Evolutionary conservation across 1,139 yeast species (phyloP).

Genomic region (Lodderomyces orthopsilosis): DNA sequence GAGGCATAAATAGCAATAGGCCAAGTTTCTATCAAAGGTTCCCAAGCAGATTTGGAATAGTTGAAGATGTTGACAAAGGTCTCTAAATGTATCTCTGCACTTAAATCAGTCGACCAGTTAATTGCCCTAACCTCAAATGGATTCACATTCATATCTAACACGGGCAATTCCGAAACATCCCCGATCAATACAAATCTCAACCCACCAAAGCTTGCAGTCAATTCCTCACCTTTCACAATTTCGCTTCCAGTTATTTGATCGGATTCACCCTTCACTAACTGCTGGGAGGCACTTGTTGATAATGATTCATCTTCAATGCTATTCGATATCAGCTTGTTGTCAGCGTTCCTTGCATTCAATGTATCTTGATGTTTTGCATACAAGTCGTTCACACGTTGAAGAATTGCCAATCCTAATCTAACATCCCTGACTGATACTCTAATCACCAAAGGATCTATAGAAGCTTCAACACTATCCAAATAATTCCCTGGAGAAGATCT

Average conservation of each 20-base stretch:
- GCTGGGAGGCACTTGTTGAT: not conserved
- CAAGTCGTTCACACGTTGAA: conserved; percentile 67
- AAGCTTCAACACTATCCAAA: conserved; percentile 63
- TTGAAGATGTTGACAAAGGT: conserved; percentile 79
- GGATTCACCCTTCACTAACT: conserved; percentile 10
- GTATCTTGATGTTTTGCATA: conserved; percentile 31
- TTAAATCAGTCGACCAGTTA: conserved; percentile 89
- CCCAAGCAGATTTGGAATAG: conserved; percentile 94
- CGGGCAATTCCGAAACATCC: conserved; percentile 90
- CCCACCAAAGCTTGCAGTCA: conserved; percentile 75
- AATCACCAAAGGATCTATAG: conserved; percentile 77
- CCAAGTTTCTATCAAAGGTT: conserved; percentile 89
- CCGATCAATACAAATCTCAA: conserved; percentile 85
- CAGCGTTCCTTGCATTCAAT: not conserved
- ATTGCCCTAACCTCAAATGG: conserved; percentile 71
- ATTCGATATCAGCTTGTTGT: not conserved
- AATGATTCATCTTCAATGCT: not conserved
- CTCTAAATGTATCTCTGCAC: conserved; percentile 68
- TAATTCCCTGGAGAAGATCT: conserved; percentile 58
- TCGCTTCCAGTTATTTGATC: conserved; percentile 23
- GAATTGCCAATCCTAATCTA: conserved; percentile 68
- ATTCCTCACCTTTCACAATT: conserved; percentile 66
- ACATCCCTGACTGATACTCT: conserved; percentile 88
- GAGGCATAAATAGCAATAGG: conserved; percentile 73
- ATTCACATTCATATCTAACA: conserved; percentile 73